Base-by-base conservation (phyloP, 2,329 filamentous ascomycete species). In the Aureobasidium sp. region DNA sequence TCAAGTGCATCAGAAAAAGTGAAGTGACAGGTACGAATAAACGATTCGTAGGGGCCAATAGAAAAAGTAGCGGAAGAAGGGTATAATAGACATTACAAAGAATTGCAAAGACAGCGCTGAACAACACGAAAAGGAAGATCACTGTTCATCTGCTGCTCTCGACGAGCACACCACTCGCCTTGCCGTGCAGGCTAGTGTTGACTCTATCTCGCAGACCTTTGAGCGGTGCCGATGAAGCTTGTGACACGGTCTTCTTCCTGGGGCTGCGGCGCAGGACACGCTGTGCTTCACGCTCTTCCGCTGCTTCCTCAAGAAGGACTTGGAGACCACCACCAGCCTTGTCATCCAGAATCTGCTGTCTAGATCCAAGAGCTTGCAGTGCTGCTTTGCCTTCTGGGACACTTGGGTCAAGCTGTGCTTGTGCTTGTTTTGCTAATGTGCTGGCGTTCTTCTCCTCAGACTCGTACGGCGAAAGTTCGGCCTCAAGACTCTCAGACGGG, bases 131-230 rank as follows among this genome's bases (percentile, higher is more conserved):
- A 34, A 25, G 21, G 21, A 21, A 21, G 21, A 21, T 44, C 37
- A 45, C 14, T 34, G 32, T 51, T 65, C 54, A 76, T 64, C 73
- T 71, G 53, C 70, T 72, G 65, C 75, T 77, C 64, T 79, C 77
- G 44, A 78, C 71, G 42, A 79, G 68, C 57, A 79, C 75, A 57
- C 76, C 77, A 13, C 74, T 76, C 34, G 75, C 73, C 63, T 75
- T 73, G 36, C 77, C 77, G 48, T 79, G 77, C 27, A 79, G 66
- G 58, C 75, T 77, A 63, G 76, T 60, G 25, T 63, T 63, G 54
- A 65, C 61, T 41, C 64, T 59, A 30, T 61, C 62, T 29, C 64
- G 47, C 32, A 65, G 32, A 34, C 62, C 64, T 37, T 65, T 65
- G 36, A 65, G 58, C 10, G 61, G 59, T 44, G 62, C 59, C 9